These are phyloP conservation scores for Lathyrus oleraceus DNA, from an alignment of 306 rosid species.

Conservation along the genomic window DNA sequence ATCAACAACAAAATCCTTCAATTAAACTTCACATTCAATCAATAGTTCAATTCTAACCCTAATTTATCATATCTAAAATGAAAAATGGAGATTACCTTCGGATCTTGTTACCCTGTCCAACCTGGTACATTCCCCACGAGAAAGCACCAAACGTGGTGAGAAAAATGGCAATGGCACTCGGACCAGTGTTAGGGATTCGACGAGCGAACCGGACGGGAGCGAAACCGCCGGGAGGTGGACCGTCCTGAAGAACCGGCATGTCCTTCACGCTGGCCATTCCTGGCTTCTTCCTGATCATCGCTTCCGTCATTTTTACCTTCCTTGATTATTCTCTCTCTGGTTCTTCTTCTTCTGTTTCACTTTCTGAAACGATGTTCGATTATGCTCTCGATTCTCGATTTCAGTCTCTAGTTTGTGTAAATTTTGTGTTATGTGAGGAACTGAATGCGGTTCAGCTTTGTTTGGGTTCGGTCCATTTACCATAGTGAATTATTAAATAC, in stretches of 20 bases:
- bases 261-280: constrained; percentile 99
- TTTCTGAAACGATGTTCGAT: background rate
- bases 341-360: background rate
- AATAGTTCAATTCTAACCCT: background rate
- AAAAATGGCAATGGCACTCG: constrained; percentile 83
- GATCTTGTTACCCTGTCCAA: constrained; percentile 95
- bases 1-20: constrained; percentile 1
- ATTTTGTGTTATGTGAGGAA: background rate
- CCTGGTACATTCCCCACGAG: constrained; percentile 99
- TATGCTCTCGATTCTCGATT: background rate
- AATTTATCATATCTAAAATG: background rate
- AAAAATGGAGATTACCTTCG: constrained; percentile 55
- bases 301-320: constrained; percentile 76
- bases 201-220: constrained; percentile 96
- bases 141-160: constrained; percentile 75
- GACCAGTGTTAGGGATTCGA: constrained; percentile 93
- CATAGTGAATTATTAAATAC: background rate
- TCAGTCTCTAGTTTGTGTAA: background rate
- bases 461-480: background rate
- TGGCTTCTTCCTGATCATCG: constrained; percentile 84
- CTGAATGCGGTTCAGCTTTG: background rate
- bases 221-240: constrained; percentile 99
- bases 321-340: background rate
- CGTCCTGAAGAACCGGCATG: constrained; percentile 98
- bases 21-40: background rate